These are phyloP conservation scores for Pseudogymnoascus sp. DNA, from an alignment of 2,329 filamentous ascomycete species.

Conservation along the genomic window DNA sequence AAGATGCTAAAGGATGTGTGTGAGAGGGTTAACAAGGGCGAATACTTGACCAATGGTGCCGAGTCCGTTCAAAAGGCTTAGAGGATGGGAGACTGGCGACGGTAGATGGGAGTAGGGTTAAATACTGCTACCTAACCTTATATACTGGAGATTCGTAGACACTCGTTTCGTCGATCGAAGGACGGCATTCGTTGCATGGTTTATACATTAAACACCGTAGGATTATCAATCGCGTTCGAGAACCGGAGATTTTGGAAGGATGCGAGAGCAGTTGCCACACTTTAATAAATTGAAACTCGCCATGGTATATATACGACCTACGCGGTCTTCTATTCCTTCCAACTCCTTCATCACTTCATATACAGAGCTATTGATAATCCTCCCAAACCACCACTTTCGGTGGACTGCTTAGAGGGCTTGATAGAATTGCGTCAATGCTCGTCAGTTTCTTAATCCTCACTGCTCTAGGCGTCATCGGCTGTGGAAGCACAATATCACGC, in stretches of 20 bases:
- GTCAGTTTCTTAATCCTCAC: slow-evolving; percentile 21
- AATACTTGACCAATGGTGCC: slow-evolving; percentile 15
- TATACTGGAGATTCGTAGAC: not conserved
- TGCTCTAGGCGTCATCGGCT: slow-evolving; percentile 16
- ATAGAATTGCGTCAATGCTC: slow-evolving; percentile 21
- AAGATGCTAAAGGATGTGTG: slow-evolving; percentile 37
- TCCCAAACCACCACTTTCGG: not conserved
- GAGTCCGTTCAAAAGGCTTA: not conserved
- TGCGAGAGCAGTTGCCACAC: not conserved
- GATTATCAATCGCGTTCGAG: not conserved
- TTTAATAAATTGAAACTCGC: not conserved
- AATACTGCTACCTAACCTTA: too few relatives aligned
- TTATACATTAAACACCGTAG: not conserved
- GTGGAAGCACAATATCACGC: not conserved
- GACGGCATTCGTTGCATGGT: not conserved
- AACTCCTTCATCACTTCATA: slow-evolving; percentile 4
- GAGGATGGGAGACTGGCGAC: not conserved
- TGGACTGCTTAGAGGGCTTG: slow-evolving; percentile 1
- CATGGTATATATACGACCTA: slow-evolving; percentile 2
- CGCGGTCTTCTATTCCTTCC: not conserved
- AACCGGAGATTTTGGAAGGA: not conserved
- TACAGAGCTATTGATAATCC: not conserved
- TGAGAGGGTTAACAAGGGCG: slow-evolving; percentile 38
- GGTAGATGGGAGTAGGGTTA: too few relatives aligned
- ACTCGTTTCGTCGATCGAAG: not conserved